Conservation (phyloP, 2,329 filamentous ascomycete genomes). For the Aspergillus intermedius region DNA sequence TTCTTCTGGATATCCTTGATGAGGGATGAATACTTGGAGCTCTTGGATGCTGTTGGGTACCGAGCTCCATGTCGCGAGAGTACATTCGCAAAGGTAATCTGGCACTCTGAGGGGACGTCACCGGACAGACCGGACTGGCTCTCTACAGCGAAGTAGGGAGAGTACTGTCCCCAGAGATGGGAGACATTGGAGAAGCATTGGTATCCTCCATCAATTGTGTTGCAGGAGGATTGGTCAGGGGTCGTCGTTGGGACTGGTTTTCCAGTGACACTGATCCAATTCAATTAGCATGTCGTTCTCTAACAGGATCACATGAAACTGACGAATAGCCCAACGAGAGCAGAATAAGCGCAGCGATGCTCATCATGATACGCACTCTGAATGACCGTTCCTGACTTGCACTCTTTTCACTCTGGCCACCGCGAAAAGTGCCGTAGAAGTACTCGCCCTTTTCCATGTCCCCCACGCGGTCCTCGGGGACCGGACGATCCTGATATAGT, state of each 20-base stretch:
- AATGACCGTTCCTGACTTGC: too few species aligned
- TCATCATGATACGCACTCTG: too few species aligned
- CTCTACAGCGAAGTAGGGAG: slow-evolving; percentile 68
- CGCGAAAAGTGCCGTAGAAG: too few species aligned
- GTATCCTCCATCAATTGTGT: slow-evolving; percentile 52
- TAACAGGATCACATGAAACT: too few species aligned
- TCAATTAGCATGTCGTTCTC: background rate
- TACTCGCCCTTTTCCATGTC: too few species aligned
- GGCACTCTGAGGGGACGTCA: slow-evolving; percentile 60
- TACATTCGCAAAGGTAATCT: slow-evolving; percentile 70
- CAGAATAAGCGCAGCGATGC: too few species aligned
- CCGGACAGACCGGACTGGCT: slow-evolving; percentile 55
- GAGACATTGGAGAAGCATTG: slow-evolving; percentile 57
- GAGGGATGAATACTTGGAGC: slow-evolving; percentile 55
- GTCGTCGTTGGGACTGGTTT: background rate
- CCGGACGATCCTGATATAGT: too few species aligned
- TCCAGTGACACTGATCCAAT: background rate
- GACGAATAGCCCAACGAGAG: too few species aligned
- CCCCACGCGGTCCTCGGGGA: too few species aligned
- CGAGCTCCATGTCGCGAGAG: slow-evolving; percentile 80
- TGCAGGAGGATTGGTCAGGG: slow-evolving; percentile 36
- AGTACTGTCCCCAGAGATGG: slow-evolving; percentile 79
- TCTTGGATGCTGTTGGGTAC: slow-evolving; percentile 67
- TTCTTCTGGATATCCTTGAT: slow-evolving; percentile 61
- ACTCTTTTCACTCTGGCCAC: too few species aligned